Evolutionary conservation across 148 eudicot species (phyloP), one percentile per base, ranked within the genome.

Genomic region (Polygonum maritimum): DNA sequence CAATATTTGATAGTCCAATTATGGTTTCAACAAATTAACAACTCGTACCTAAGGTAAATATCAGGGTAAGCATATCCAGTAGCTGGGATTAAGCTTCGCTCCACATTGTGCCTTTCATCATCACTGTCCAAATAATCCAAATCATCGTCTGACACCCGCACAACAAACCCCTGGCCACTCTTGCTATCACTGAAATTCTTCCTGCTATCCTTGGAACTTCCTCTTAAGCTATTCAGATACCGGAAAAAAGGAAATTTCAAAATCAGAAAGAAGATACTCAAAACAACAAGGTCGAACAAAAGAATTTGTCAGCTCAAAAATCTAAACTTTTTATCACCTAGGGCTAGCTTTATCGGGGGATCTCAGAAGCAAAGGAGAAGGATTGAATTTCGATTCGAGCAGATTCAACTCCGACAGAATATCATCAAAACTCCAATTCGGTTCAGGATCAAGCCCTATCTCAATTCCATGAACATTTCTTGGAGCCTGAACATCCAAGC

Each of bases 391-490:
- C 7, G 86, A 65, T 65, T 91, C 91, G 36, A 93, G 79, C 8
- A 87, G 79, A 76, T 78, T 80, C 49, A 91, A 79, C 85, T 94
- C 97, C 1, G 82, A 76, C 55, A 89, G 74, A 44, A 94, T 86
- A 58, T 77, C 74, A 48, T 88, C 85, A 41, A 94, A 86, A 77
- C 84, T 90, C 98, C 98, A 91, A 82, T 87, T 89, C 2, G 94
- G 94, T 67, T 91, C 86, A 0, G 98, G 98, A 63, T 94, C 97
- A 40, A 87, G 77, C 5, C 86, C 78, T 38, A 87, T 79, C 2
- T 86, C 78, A 41, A 91, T 38, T 8, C 89, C 90, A 33, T 85
- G 80, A 0, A 87, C 88, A 60, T 48, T 77, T 71, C 76, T 77
- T 2, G 89, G 85, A 73, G 82, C 80, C 48, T 45, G 81, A 7